Conservation (phyloP, 768 basidiomycete genomes). For the Mycena vitilis region DNA sequence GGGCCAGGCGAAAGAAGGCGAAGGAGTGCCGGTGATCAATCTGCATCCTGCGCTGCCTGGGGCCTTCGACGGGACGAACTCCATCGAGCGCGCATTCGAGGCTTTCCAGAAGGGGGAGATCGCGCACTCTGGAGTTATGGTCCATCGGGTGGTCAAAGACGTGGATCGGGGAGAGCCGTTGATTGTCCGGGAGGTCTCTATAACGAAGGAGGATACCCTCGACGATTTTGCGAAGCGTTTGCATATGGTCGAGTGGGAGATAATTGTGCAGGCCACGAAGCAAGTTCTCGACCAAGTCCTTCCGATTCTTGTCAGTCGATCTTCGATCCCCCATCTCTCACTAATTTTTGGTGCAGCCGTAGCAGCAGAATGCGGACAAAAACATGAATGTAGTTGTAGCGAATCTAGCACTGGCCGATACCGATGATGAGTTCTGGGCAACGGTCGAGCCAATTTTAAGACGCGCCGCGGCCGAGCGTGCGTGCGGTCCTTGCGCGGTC, state of each 20-base stretch:
- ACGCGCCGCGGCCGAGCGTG: too few species aligned
- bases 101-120: constrained; percentile 90
- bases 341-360: constrained; percentile 9
- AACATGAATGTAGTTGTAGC: constrained; percentile 11
- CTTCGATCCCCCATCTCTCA: neutral
- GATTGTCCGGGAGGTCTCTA: constrained; percentile 81
- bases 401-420: too few species aligned
- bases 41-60: constrained; percentile 96
- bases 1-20: constrained; percentile 52
- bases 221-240: constrained; percentile 81
- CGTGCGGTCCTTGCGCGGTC: too few species aligned
- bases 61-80: constrained; percentile 95
- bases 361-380: neutral
- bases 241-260: constrained; percentile 87
- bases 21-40: constrained; percentile 87
- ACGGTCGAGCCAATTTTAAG: too few species aligned
- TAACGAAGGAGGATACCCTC: constrained; percentile 76
- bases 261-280: constrained; percentile 89
- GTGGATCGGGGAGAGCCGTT: constrained; percentile 94
- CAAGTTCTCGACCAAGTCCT: constrained; percentile 69
- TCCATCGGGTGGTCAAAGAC: constrained; percentile 92
- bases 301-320: constrained; percentile 25
- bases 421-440: too few species aligned
- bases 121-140: constrained; percentile 85
- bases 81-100: constrained; percentile 89